Conservation (phyloP, 331 rosid genomes). For the Arachis monticola region DNA sequence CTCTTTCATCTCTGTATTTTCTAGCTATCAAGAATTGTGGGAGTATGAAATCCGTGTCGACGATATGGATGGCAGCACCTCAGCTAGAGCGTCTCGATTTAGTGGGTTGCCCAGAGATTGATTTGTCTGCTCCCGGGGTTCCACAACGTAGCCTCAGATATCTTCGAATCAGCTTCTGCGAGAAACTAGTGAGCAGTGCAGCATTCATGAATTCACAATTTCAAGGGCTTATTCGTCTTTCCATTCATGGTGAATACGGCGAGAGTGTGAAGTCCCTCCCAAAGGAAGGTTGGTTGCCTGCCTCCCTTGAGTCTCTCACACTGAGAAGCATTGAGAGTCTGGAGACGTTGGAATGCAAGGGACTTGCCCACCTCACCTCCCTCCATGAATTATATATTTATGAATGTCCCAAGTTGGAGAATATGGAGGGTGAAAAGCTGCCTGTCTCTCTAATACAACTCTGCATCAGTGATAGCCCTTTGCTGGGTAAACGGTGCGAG, state of each 20-base stretch:
- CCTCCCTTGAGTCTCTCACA: background rate
- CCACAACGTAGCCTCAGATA: background rate
- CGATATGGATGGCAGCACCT: too few relatives aligned
- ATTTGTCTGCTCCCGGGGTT: too few relatives aligned
- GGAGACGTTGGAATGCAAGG: slow-evolving; percentile 15
- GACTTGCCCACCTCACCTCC: slow-evolving; percentile 25
- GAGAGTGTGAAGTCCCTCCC: too few relatives aligned
- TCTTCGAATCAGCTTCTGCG: background rate
- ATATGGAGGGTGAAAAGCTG: slow-evolving; percentile 27
- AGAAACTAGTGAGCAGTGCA: background rate
- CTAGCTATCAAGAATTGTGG: too few relatives aligned
- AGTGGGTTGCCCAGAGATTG: too few relatives aligned
- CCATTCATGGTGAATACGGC: rapidly evolving
- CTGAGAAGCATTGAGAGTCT: rapidly evolving
- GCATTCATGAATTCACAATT: background rate
- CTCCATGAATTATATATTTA: rapidly evolving
- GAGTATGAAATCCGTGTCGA: too few relatives aligned
- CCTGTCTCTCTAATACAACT: background rate
- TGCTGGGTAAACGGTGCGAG: background rate
- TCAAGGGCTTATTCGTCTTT: background rate
- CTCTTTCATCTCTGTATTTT: too few relatives aligned
- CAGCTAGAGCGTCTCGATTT: too few relatives aligned
- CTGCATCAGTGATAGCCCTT: rapidly evolving
- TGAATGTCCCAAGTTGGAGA: background rate
- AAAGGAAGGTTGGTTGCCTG: background rate